Evolutionary conservation across 2,329 filamentous ascomycete species (phyloP).

Genomic region (Xylaria sp.): DNA sequence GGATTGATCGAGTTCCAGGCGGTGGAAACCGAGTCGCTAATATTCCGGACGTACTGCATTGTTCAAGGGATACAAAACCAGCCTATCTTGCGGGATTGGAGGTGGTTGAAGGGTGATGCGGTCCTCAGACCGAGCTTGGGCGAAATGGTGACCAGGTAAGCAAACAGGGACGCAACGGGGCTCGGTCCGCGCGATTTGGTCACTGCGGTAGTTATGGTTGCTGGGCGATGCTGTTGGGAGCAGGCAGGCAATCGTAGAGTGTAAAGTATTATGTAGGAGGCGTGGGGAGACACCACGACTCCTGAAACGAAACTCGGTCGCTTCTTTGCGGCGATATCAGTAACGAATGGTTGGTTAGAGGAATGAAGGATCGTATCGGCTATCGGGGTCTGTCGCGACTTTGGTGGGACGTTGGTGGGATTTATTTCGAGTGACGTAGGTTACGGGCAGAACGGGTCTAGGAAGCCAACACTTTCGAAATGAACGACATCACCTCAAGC

Average conservation of each 20-base stretch:
- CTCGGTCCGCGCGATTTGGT: not conserved
- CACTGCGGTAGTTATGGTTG: not conserved
- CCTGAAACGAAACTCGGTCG: not conserved
- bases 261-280: not conserved
- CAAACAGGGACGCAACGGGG: not conserved
- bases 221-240: not conserved
- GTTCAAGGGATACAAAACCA: constrained; percentile 27
- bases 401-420: constrained; percentile 3
- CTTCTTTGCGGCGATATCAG: constrained; percentile 6
- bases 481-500: constrained; percentile 4
- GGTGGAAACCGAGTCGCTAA: constrained; percentile 94
- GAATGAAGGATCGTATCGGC: constrained; percentile 8
- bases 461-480: constrained; percentile 8
- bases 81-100: not conserved
- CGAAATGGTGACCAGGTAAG: not conserved
- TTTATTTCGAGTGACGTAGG: constrained; percentile 20
- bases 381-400: not conserved
- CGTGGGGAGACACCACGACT: not conserved
- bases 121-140: constrained; percentile 16
- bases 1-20: constrained; percentile 99
- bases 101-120: not conserved
- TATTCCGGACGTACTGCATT: constrained; percentile 98
- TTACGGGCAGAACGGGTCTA: constrained; percentile 1
- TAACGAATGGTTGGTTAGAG: not conserved
- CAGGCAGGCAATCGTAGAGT: not conserved